Evolutionary conservation across 345 rosid species (phyloP), one percentile per base, ranked within the genome.

Genomic region (Conringia planisiliqua): DNA sequence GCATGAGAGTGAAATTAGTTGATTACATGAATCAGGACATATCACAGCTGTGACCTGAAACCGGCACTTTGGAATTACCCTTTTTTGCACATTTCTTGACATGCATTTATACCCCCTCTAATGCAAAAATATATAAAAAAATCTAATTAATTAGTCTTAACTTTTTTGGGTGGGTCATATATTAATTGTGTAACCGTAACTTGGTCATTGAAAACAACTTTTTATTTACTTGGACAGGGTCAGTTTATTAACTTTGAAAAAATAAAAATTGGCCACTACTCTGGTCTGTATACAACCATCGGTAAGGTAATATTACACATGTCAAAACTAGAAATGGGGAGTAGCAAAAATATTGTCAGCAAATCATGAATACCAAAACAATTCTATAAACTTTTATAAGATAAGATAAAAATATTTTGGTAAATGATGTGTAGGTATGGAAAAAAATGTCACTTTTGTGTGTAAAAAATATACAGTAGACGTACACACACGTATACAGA

Each of bases 1-100:
- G 17, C 2, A 44, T n/a, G 33, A 10, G 62, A 40, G 62, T 75
- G 55, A 48, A 38, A 66, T 59, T 20, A 68, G 69, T 51, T 16
- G 74, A 75, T 75, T 39, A 75, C 10, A 60, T 75, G 79, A 75
- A 75, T 52, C 39, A 51, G 2, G 79, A 68, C 79, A 74, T 59
- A 7, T 42, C 57, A 61, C 69, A 68, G 79, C 74, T 75, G 69
- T 68, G 57, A 61, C 74, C 64, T 61, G 70, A 29, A 62, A 68
- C 79, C 57, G 48, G 48, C 62, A 40, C 64, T 60, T 68, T 75
- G 69, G 55, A 50, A 39, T 60, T 50, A 60, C 39, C 54, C 16
- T 33, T 68, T 73, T 44, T 27, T 43, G 72, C 11, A 58, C 54
- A 47, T 74, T 66, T 58, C 54, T 47, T 67, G n/a, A 51, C 68